Evolutionary conservation across 2,329 filamentous ascomycete species (phyloP), one percentile per base, ranked within the genome.

Genomic region (Malbranchea zuffiana): DNA sequence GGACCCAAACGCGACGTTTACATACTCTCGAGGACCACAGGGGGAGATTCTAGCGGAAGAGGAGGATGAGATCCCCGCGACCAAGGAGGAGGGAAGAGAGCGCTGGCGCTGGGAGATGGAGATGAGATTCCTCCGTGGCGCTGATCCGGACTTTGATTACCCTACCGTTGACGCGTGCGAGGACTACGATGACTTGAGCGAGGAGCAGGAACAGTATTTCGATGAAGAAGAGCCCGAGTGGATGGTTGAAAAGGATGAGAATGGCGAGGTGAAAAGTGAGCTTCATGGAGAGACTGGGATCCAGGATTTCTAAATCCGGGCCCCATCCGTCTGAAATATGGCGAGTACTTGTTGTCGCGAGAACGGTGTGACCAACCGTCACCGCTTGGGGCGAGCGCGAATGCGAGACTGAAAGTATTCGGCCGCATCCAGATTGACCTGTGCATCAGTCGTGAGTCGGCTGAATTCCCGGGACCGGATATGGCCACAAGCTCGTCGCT

Each of bases 121-220:
- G 21, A 66, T 79, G 48, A 70, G 85, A 23, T 94, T 94, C 50
- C 58, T 94, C 19, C 63, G 69, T 13, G 86, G 86, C 0, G 69
- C 70, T 4, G 86, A 92, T 51, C 67, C 70, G 1, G 84, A 92
- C 32, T 88, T 92, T 49, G 79, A 88, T 43, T 94, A 93, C 53
- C 56, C 50, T 1, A 50, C 46, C 2, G 78, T 93, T 4, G 86
- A 94, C 52, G 63, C 65, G 23, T 77, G 81, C 50, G 78, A 85
- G 19, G 76, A 78, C 13, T 78, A 76, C 39, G 84, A 93, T 54
- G 74, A 78, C 57, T 54, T 60, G 66, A 57, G 69, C 52, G 66
- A 74, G 63, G 68, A 72, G 46, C 71, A 88, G 56, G 83, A 93
- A 24, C 69, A 69, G 13, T 93, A 82, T 65, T 87, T 92, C 52